These are phyloP conservation scores for Lactifluus rugatus DNA, from an alignment of 768 basidiomycete genomes.

Conservation along the genomic window DNA sequence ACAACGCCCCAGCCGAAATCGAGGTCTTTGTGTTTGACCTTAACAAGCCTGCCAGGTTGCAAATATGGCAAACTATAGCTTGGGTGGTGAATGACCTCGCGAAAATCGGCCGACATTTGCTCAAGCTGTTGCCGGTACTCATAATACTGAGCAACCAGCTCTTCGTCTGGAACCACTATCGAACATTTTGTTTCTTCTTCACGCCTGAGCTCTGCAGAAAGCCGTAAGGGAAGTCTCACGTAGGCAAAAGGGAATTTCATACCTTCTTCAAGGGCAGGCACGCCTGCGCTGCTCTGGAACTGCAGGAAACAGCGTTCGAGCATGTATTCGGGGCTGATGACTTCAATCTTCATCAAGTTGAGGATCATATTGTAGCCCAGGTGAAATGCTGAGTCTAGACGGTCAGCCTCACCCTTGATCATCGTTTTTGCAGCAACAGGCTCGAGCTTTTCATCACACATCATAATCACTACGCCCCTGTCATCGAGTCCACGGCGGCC, in stretches of 20 bases:
- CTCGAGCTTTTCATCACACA: slow-evolving; percentile 98
- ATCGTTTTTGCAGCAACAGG: slow-evolving; percentile 86
- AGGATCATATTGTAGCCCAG: slow-evolving; percentile 98
- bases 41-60: slow-evolving; percentile 85
- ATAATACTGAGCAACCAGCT: slow-evolving; percentile 80
- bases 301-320: slow-evolving; percentile 96
- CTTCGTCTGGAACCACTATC: slow-evolving; percentile 76
- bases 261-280: slow-evolving; percentile 82
- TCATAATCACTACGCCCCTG: slow-evolving; percentile 99
- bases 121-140: slow-evolving; percentile 89
- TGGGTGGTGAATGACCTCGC: slow-evolving; percentile 89
- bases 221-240: background rate
- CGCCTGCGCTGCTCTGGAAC: slow-evolving; percentile 90
- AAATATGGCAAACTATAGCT: slow-evolving; percentile 92
- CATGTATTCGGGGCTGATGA: slow-evolving; percentile 97
- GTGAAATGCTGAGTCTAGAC: slow-evolving; percentile 96
- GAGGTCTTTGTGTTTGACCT: slow-evolving; percentile 72
- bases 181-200: slow-evolving; percentile 59
- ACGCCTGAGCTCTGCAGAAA: slow-evolving; percentile 50
- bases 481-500: slow-evolving; percentile 96
- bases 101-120: slow-evolving; percentile 79
- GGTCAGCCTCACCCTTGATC: slow-evolving; percentile 97
- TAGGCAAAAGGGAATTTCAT: background rate
- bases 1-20: slow-evolving; percentile 98
- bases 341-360: slow-evolving; percentile 97